A percentile compares a stretch with the other conserved stretches of the same genome.
Evolutionary conservation across 768 basidiomycete species (phyloP).

Genomic region (Panaeolus papilionaceus): DNA sequence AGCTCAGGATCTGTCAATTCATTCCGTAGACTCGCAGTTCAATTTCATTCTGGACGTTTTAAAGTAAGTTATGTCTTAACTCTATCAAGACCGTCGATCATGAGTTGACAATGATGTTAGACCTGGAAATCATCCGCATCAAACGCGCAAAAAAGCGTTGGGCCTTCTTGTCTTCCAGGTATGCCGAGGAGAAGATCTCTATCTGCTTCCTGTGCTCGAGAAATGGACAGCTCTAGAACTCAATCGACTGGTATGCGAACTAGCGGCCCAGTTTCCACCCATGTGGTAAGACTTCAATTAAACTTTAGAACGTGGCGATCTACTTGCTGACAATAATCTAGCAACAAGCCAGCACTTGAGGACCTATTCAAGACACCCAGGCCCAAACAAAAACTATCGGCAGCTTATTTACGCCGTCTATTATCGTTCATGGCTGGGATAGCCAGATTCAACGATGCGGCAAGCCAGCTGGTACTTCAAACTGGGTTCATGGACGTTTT

Average conservation of each 20-base stretch:
- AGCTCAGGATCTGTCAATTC: conserved; percentile 20
- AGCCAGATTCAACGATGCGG: conserved; percentile 17
- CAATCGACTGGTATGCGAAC: conserved; percentile 17
- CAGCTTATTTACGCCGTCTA: conserved; percentile 18
- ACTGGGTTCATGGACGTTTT: conserved; percentile 23
- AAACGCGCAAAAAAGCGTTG: conserved; percentile 20
- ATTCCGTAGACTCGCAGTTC: conserved; percentile 17
- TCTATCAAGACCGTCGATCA: not conserved
- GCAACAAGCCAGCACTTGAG: conserved; percentile 19
- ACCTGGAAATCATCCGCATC: conserved; percentile 15
- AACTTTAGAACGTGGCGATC: not conserved
- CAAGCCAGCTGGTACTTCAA: conserved; percentile 19
- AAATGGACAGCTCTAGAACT: conserved; percentile 16
- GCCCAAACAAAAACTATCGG: conserved; percentile 14
- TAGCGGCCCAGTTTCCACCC: conserved; percentile 22
- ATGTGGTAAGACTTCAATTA: conserved; percentile 15
- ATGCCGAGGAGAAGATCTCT: conserved; percentile 20
- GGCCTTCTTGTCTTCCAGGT: conserved; percentile 22
- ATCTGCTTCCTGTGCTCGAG: conserved; percentile 16
- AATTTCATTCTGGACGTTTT: conserved; percentile 18
- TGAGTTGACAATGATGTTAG: not conserved
- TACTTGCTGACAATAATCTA: not conserved
- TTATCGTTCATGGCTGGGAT: conserved; percentile 20
- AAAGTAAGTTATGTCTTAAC: not conserved
- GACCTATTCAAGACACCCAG: conserved; percentile 16